Base-by-base conservation (phyloP, 225 moss, liverwort and hornwort species). In the Marchantia polymorpha region DNA sequence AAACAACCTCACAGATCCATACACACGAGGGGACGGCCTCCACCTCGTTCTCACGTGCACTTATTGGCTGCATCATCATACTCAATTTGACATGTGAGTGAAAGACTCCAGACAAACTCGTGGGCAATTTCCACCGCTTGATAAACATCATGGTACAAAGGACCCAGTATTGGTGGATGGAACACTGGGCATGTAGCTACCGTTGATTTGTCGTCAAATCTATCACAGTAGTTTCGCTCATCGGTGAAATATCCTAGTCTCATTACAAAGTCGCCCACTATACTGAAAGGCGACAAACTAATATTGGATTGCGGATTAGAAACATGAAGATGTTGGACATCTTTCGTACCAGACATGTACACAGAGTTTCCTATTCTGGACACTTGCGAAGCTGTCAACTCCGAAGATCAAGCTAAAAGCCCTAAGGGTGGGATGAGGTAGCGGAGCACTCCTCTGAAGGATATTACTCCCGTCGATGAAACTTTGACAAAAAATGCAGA, bases 91-190 rank as follows among this genome's bases (percentile, higher is more conserved):
- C 23, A 29, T 7, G 17, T 14, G 12, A 69, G 39, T 5, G 5
- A 39, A 39, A 39, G 39, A 5, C 39, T 39, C 3, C 39, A 39
- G 39, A 39, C 39, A 69, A 39, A 6, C 29, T 12, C 12, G 68
- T 46, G 39, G 25, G 68, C 19, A 75, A 55, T 31, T 55, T 59
- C 75, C 75, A 75, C 8, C 20, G 39, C 58, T 59, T 46, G 22
- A 59, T 58, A 59, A 6, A 59, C 29, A 58, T 75, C 75, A 75
- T 75, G 75, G 59, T 75, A 75, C 75, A 75, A 75, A 75, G 53
- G 22, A 59, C 59, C 75, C 75, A 39, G 30, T 58, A 23, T 8
- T 59, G 56, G 5, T 19, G 8, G 27, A 58, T 25, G 31, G 39
- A 39, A 75, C 39, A 30, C 27, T 26, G 73, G 64, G n/a, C n/a